A percentile compares a stretch with the other conserved stretches of the same genome.
Evolutionary conservation across 176 grass and related monocot genomes (phyloP).

Genomic region (Saccharum spontaneum): DNA sequence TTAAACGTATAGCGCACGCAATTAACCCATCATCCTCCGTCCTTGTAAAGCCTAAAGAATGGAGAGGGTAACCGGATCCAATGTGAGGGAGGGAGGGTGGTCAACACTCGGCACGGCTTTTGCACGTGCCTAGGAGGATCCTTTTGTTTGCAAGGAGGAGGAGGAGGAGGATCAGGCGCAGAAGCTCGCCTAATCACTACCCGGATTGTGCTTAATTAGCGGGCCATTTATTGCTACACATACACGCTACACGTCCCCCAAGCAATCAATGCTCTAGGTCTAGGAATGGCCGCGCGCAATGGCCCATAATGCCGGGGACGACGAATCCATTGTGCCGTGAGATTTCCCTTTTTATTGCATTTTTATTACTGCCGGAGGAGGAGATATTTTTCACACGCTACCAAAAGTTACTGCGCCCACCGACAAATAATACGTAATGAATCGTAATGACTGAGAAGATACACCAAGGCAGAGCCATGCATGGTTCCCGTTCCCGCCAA

Average conservation of each 20-base stretch:
- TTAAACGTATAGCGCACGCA: background rate
- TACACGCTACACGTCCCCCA: background rate
- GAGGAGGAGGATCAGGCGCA: background rate
- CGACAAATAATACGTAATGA: background rate
- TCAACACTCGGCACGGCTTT: slow-evolving; percentile 10
- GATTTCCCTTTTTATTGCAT: background rate
- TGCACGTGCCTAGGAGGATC: slow-evolving; percentile 16
- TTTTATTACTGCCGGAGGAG: background rate
- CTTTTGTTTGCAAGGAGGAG: background rate
- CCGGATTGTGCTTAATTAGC: background rate
- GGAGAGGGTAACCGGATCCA: background rate
- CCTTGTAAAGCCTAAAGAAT: background rate
- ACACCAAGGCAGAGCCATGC: background rate
- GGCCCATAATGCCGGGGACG: background rate
- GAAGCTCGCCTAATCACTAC: background rate
- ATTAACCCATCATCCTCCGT: background rate
- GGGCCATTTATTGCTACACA: background rate
- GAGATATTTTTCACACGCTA: background rate
- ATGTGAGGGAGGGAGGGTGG: background rate
- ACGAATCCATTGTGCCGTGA: background rate
- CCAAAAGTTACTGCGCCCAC: background rate
- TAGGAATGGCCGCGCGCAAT: background rate
- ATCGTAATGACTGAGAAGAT: background rate
- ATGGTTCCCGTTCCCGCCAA: background rate
- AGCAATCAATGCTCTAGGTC: background rate